phyloP scores from a whole-genome alignment of 148 eudicot genomes.

The Cornus controversa region DNA sequence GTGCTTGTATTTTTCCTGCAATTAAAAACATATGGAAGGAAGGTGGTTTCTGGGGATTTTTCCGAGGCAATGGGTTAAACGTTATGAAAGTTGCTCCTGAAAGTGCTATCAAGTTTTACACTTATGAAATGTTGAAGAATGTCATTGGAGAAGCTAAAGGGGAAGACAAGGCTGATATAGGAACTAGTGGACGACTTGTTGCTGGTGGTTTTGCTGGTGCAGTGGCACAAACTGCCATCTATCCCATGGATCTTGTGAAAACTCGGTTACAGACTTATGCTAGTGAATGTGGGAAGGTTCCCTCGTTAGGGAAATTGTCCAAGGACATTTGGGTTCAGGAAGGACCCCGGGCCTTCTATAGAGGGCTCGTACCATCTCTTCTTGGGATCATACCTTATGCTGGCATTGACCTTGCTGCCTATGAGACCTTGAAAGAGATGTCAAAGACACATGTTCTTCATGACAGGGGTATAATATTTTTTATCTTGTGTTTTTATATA shows the following conservation, averaged over 20 bases:
- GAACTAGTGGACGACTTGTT: conserved; percentile 67
- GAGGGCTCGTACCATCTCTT: conserved; percentile 85
- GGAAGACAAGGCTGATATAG: conserved; percentile 62
- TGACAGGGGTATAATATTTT: conserved; percentile 58
- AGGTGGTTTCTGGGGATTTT: conserved; percentile 74
- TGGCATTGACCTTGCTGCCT: conserved; percentile 92
- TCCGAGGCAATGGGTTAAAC: conserved; percentile 91
- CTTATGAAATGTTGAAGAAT: conserved; percentile 80
- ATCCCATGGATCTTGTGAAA: conserved; percentile 94
- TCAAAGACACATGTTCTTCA: conserved; percentile 61
- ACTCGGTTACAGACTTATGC: conserved; percentile 82
- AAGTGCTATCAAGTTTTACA: conserved; percentile 87
- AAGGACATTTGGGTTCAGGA: conserved; percentile 86
- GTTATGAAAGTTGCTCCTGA: conserved; percentile 94
- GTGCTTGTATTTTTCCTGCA: conserved; percentile 56
- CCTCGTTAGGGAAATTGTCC: conserved; percentile 58
- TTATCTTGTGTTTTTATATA: background rate
- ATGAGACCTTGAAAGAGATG: conserved; percentile 85
- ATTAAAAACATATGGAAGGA: conserved; percentile 74
- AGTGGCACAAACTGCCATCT: conserved; percentile 89
- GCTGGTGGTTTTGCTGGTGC: conserved; percentile 97
- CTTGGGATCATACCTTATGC: conserved; percentile 93
- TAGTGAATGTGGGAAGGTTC: conserved; percentile 59
- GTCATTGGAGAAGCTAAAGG: conserved; percentile 62
- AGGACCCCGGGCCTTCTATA: conserved; percentile 86